Conservation (phyloP, 1,139 yeast genomes). For the Blastobotrys proliferans region DNA sequence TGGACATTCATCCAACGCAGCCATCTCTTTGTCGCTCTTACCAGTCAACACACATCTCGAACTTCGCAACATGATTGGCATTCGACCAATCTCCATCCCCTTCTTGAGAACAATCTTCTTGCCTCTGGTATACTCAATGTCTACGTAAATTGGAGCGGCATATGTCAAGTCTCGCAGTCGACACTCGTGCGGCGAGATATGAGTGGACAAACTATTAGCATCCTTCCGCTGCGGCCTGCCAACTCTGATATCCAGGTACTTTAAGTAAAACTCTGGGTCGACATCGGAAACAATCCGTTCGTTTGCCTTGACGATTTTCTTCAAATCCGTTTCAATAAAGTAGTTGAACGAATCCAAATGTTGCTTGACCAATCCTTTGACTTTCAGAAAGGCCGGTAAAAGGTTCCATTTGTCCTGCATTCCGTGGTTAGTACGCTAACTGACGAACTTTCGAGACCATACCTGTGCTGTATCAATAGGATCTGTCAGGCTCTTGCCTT, state of each 20-base stretch:
- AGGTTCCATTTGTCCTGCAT: slow-evolving; percentile 86
- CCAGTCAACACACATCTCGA: slow-evolving; percentile 85
- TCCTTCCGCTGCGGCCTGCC: slow-evolving; percentile 56
- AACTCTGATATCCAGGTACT: slow-evolving; percentile 86
- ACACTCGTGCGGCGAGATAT: slow-evolving; percentile 91
- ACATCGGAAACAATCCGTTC: slow-evolving; percentile 88
- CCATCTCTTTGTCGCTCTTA: slow-evolving; percentile 78
- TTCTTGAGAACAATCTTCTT: slow-evolving; percentile 83
- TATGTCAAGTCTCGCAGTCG: slow-evolving; percentile 91
- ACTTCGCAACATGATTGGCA: slow-evolving; percentile 96
- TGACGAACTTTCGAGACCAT: slow-evolving; percentile 22
- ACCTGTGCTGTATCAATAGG: slow-evolving; percentile 69
- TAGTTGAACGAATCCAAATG: slow-evolving; percentile 95
- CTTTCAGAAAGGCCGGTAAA: slow-evolving; percentile 90
- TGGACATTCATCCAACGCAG: slow-evolving; percentile 88
- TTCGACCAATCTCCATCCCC: slow-evolving; percentile 91
- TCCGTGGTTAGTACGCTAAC: neutral
- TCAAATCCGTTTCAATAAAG: slow-evolving; percentile 88
- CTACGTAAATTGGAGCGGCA: slow-evolving; percentile 94
- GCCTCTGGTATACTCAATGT: slow-evolving; percentile 95
- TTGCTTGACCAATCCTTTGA: slow-evolving; percentile 94
- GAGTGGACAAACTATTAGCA: slow-evolving; percentile 41
- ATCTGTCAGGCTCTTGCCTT: slow-evolving; percentile 83
- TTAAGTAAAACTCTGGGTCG: slow-evolving; percentile 92
- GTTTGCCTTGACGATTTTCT: slow-evolving; percentile 87